phyloP scores from a whole-genome alignment of 192 early-diverging fungal species.

The Funneliformis geosporum region DNA sequence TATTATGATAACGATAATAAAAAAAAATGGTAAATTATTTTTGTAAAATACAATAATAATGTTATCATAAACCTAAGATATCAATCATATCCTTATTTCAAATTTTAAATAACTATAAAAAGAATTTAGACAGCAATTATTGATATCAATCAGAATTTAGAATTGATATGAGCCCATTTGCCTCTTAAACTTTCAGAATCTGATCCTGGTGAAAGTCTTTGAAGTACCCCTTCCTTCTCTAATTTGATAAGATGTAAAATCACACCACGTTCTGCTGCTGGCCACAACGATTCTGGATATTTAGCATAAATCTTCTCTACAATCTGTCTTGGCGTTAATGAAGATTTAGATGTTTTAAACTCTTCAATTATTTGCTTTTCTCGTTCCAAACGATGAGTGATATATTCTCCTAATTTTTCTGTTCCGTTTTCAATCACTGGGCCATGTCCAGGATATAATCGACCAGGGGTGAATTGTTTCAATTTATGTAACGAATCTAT shows the following conservation, averaged over 20 bases:
- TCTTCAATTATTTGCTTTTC: constrained; percentile 72
- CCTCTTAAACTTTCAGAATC: background rate
- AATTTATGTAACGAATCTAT: constrained; percentile 65
- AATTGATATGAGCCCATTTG: background rate
- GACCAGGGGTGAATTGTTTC: constrained; percentile 34
- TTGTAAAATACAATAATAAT: too few species aligned
- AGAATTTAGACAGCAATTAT: too few species aligned
- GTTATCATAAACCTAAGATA: background rate
- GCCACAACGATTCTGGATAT: constrained; percentile 53
- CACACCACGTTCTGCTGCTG: constrained; percentile 52
- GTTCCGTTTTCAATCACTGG: constrained; percentile 69
- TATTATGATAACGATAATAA: too few species aligned
- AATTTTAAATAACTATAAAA: too few species aligned
- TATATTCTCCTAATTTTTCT: constrained; percentile 70
- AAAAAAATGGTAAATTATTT: too few species aligned
- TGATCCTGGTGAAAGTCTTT: background rate
- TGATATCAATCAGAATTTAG: background rate
- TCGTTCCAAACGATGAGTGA: constrained; percentile 72
- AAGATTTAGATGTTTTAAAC: constrained; percentile 28
- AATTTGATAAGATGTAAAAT: constrained; percentile 60
- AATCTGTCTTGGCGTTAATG: constrained; percentile 51
- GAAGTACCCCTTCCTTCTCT: constrained; percentile 48
- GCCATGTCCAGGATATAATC: constrained; percentile 73
- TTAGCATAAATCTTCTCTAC: constrained; percentile 55
- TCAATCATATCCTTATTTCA: too few species aligned